Base-by-base conservation (phyloP, 1,139 yeast genomes). In the Hemisphaericaspora xylanilytica region DNA sequence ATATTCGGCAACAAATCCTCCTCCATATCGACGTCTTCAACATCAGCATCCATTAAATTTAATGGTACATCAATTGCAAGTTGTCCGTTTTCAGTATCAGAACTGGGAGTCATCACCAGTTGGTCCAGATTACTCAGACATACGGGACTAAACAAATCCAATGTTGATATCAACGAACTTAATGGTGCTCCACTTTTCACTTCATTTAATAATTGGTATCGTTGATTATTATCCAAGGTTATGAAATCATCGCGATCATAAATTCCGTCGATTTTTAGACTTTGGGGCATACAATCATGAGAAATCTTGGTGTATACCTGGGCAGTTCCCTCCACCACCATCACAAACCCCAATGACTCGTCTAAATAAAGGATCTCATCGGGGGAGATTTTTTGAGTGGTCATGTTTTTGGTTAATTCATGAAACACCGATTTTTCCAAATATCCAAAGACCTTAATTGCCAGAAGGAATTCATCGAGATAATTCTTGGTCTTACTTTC, bases 401-500 rank as follows among this genome's bases (percentile, higher is more conserved):
- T 85, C 90, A 92, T 86, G 44, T 85, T 86, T 53, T 86, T 84
- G 5, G 97, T 90, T 49, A 92, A 70, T 53, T 90, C 97, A 55
- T 90, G 95, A 58, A 92, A 90, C 2, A 92, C 97, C 1, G 86
- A 85, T 42, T 84, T 75, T 50, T 92, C 98, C 40, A 92, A 67
- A 58, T 90, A 90, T 1, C 98, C 98, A 65, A 92, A 92, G 14
- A 92, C 87, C 61, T 88, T 89, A 48, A 92, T 87, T 1, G 97
- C 97, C 40, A 86, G 76, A 35, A 92, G 65, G 51, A 92, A 92
- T 55, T 90, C 96, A 57, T 92, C 97, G 42, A 92, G 66, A 55
- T 89, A 90, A 45, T 70, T 70, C 2, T 63, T 44, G 11, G 57
- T 35, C 14, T 49, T 18, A 58, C 44, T 29, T 47, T 49, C 29